phyloP scores from a whole-genome alignment of 2,329 filamentous ascomycete species.

The Didymella arachidicola region DNA sequence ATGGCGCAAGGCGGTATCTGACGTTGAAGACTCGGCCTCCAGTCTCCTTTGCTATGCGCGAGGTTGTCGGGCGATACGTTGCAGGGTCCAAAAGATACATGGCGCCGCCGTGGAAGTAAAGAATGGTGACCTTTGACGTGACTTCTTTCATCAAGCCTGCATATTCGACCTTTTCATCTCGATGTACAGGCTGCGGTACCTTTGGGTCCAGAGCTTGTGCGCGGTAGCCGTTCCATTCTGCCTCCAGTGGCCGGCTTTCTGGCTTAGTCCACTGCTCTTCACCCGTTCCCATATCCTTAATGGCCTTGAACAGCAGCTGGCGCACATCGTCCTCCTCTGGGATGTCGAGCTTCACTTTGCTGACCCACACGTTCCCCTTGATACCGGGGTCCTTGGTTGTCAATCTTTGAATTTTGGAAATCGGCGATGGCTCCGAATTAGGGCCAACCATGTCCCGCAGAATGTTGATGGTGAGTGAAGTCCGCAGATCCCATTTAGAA shows the following conservation, averaged over 20 bases:
- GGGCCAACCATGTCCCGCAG: constrained; percentile 62
- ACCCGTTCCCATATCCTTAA: constrained; percentile 62
- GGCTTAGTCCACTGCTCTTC: constrained; percentile 53
- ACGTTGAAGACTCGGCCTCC: constrained; percentile 75
- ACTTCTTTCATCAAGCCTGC: constrained; percentile 72
- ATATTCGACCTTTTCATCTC: constrained; percentile 72
- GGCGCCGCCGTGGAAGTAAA: constrained; percentile 81
- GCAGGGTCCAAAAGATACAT: constrained; percentile 76
- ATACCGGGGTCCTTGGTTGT: constrained; percentile 70
- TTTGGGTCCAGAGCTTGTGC: constrained; percentile 56
- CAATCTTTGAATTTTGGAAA: constrained; percentile 63
- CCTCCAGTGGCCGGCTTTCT: constrained; percentile 66
- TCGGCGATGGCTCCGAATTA: constrained; percentile 31
- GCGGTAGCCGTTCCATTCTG: constrained; percentile 79
- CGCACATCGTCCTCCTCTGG: constrained; percentile 62
- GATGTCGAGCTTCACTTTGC: constrained; percentile 69
- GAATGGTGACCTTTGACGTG: constrained; percentile 67
- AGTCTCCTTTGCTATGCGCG: constrained; percentile 70
- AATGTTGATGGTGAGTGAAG: constrained; percentile 74
- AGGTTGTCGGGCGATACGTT: constrained; percentile 67
- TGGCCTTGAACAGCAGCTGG: constrained; percentile 65
- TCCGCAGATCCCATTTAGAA: constrained; percentile 79
- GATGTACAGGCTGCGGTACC: constrained; percentile 58
- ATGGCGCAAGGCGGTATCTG: constrained; percentile 77
- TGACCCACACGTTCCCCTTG: constrained; percentile 84